Base-by-base conservation (phyloP, 768 basidiomycete genomes). In the Imleria badia region DNA sequence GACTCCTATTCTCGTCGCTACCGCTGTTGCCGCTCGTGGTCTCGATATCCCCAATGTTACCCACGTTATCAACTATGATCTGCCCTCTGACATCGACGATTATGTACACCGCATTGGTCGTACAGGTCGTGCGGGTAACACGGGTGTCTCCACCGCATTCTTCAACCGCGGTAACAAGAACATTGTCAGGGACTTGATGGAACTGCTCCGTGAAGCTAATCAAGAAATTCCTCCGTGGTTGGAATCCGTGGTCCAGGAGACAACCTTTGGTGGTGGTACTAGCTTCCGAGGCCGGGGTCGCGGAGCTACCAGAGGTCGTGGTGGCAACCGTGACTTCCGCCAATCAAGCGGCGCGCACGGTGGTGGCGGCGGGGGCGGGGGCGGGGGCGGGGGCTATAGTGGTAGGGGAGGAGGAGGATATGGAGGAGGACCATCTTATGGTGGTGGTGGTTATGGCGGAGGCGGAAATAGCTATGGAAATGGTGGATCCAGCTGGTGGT, bases 41-140 rank as follows among this genome's bases (percentile, higher is more conserved):
- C 85, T 99, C 62, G 97, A 99, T 75, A 98, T 99, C 64, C 97
- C 97, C 58, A 97, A 99, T 73, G 97, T 99, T 67, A 97, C 91
- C 15, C 97, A 98, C 71, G 97, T 99, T 67, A 81, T 98, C 78
- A 96, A 98, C 73, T 98, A 98, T 73, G 97, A 98, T 71, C 80
- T 99, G 6, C 97, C 97, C 13, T 89, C 89, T 56, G 97, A 98
- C 75, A 95, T 99, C 60, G 97, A 98, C 67, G 97, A 99, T 73
- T 99, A 98, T 74, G 95, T 98, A 43, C 95, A 98, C 71, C 94
- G 94, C 66, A 96, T 95, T 65, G 94, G 94, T 79, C 90, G 94
- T 79, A 96, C 94, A 14, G 97, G 97, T 42, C 95, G 97, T 83
- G 97, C 97, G 10, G 97, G 97, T 46, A 99, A 99, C 79, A 92